Conservation (phyloP, 1,284 basidiomycete genomes). For the Cryptococcus hybrid region DNA sequence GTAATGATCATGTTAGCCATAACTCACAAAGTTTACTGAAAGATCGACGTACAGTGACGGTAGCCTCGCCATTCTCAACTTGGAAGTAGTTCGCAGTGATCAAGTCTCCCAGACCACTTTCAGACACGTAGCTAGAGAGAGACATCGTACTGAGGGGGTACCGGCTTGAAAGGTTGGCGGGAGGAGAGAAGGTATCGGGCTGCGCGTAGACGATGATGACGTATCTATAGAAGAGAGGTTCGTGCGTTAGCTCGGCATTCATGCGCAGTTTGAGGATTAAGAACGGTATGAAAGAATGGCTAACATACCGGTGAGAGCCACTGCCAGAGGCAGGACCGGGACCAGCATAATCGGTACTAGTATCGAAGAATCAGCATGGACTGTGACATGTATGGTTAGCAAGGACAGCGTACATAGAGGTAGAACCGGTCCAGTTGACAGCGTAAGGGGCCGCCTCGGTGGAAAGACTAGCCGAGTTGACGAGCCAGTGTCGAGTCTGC, state of each 20-base stretch:
- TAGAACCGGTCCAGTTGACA: constrained; percentile 57
- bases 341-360: constrained; percentile 64
- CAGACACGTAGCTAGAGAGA: constrained; percentile 45
- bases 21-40: neutral
- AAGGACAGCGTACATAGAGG: constrained; percentile 49
- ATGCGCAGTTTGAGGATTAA: neutral
- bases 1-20: constrained; percentile 29
- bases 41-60: constrained; percentile 50
- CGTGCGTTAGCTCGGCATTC: neutral
- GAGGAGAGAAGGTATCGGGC: constrained; percentile 60
- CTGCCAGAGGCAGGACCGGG: constrained; percentile 66
- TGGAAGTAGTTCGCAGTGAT: constrained; percentile 64
- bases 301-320: constrained; percentile 61
- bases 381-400: too few species aligned
- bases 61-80: constrained; percentile 66
- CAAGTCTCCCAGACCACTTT: constrained; percentile 44
- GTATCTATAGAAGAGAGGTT: constrained; percentile 60
- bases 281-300: neutral
- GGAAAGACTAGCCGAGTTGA: constrained; percentile 61
- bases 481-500: constrained; percentile 73
- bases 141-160: constrained; percentile 60
- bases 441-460: constrained; percentile 46
- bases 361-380: neutral
- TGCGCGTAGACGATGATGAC: constrained; percentile 65
- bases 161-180: constrained; percentile 58